Conservation (phyloP, 2,329 filamentous ascomycete species). For the Phialocephala subalpina region DNA sequence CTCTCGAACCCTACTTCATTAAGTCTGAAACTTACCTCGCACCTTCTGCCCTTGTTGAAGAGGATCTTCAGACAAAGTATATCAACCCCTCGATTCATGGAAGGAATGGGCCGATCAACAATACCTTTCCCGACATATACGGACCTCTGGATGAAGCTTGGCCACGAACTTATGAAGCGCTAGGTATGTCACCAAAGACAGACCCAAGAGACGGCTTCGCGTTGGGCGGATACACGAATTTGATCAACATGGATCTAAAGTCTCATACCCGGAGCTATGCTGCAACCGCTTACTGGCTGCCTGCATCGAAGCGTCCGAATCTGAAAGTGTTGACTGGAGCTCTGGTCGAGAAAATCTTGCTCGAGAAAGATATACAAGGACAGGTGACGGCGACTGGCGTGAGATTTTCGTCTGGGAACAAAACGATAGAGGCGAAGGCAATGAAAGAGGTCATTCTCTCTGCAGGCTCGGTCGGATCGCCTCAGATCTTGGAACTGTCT, state of each 20-base stretch:
- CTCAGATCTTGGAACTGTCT: slow-evolving; percentile 45
- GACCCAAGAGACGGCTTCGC: slow-evolving; percentile 21
- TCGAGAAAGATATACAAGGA: slow-evolving; percentile 22
- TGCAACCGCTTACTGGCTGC: slow-evolving; percentile 30
- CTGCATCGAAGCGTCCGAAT: slow-evolving; percentile 56
- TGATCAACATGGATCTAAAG: slow-evolving; percentile 21
- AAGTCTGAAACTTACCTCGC: slow-evolving; percentile 42
- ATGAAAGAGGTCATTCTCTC: slow-evolving; percentile 43
- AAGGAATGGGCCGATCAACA: slow-evolving; percentile 12
- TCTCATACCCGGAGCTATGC: slow-evolving; percentile 26
- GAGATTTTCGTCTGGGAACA: slow-evolving; percentile 14
- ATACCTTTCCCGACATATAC: slow-evolving; percentile 17
- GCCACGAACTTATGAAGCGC: slow-evolving; percentile 1
- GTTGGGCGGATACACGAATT: slow-evolving; percentile 21
- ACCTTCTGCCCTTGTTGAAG: slow-evolving; percentile 3
- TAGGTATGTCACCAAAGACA: slow-evolving; percentile 6
- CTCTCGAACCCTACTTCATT: slow-evolving; percentile 49
- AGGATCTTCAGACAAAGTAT: slow-evolving; percentile 2
- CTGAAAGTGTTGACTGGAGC: slow-evolving; percentile 84
- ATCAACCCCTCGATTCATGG: background rate
- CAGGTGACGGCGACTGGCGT: slow-evolving; percentile 26
- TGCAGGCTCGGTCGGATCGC: slow-evolving; percentile 38
- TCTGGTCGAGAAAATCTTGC: slow-evolving; percentile 80
- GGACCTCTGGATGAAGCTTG: slow-evolving; percentile 18
- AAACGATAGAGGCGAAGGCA: slow-evolving; percentile 15